These are phyloP conservation scores for Dictyostelium discoideum DNA, from an alignment of 78 protist species.

Conservation along the genomic window dicty_2.7 NC_007088.5:4541001-4541500, in stretches of 20 bases:
- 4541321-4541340: constrained; percentile 12
- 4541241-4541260: constrained; percentile 62
- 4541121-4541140: constrained; percentile 29
- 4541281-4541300: constrained; percentile 55
- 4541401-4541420: constrained; percentile 41
- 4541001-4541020: constrained; percentile 19
- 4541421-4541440: constrained; percentile 19
- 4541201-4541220: constrained; percentile 73
- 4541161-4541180: constrained; percentile 57
- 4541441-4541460: constrained; percentile 34
- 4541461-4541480: constrained; percentile 40
- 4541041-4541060: constrained; percentile 37
- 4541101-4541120: constrained; percentile 33
- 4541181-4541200: constrained; percentile 57
- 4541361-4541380: constrained; percentile 20
- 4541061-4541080: neutral
- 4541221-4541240: constrained; percentile 48
- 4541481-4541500: constrained; percentile 52
- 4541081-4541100: constrained; percentile 58
- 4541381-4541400: constrained; percentile 65
- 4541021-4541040: constrained; percentile 32
- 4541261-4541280: constrained; percentile 69
- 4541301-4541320: constrained; percentile 78
- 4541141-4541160: constrained; percentile 55
- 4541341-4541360: constrained; percentile 25